These are phyloP conservation scores for Paecilomyces dactylethromorphus DNA, from an alignment of 2,329 filamentous ascomycete genomes.

Conservation along the genomic window DNA sequence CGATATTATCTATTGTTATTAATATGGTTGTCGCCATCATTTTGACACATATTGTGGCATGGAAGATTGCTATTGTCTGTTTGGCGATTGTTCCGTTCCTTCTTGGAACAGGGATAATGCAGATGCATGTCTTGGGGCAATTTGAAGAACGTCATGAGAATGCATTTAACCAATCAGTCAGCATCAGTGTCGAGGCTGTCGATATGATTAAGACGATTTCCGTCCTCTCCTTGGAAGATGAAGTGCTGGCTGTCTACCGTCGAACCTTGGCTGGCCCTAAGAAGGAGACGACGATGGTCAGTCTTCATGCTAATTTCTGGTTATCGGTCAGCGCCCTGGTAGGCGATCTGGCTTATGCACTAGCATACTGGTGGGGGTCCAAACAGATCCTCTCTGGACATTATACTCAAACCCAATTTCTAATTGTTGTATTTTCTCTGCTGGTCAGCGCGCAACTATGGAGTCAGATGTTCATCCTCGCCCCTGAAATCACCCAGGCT, in stretches of 20 bases:
- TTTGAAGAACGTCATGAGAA: slow-evolving; percentile 51
- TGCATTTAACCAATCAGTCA: slow-evolving; percentile 45
- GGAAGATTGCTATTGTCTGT: slow-evolving; percentile 70
- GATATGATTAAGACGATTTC: slow-evolving; percentile 48
- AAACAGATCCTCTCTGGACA: slow-evolving; percentile 61
- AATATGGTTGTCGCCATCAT: slow-evolving; percentile 64
- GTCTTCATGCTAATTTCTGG: slow-evolving; percentile 42
- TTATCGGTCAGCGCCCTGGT: slow-evolving; percentile 38
- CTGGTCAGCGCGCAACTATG: slow-evolving; percentile 67
- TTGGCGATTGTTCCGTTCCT: slow-evolving; percentile 63
- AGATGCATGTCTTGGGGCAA: slow-evolving; percentile 53
- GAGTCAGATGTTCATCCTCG: slow-evolving; percentile 68
- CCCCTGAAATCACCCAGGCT: slow-evolving; percentile 66
- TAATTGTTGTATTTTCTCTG: slow-evolving; percentile 66
- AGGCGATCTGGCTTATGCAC: slow-evolving; percentile 63
- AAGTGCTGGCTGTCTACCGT: slow-evolving; percentile 40
- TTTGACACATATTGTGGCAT: slow-evolving; percentile 63
- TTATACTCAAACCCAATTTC: slow-evolving; percentile 62
- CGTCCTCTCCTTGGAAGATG: slow-evolving; percentile 45
- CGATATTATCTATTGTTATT: slow-evolving; percentile 59
- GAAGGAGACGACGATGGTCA: slow-evolving; percentile 44
- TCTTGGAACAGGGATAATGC: slow-evolving; percentile 62
- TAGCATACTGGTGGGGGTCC: slow-evolving; percentile 76
- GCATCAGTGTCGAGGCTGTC: slow-evolving; percentile 47
- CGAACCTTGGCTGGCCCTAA: slow-evolving; percentile 41